Base-by-base conservation (phyloP, 805 yeast genomes). In the Myxozyma melibiosi region DNA sequence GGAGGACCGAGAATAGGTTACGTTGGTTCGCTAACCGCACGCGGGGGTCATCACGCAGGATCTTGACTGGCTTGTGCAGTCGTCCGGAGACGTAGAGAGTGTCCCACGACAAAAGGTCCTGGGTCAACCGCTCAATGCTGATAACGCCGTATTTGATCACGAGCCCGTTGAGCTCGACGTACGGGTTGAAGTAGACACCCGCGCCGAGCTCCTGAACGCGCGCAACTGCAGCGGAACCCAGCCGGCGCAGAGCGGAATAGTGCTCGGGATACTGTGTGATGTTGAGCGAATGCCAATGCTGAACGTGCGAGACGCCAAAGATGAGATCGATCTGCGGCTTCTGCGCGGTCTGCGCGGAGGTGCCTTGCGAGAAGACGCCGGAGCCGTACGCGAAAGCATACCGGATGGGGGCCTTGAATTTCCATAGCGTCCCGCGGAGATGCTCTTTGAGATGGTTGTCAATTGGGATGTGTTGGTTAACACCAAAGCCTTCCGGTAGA, bases 341-440 rank as follows among this genome's bases (percentile, higher is more conserved):
- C 11, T 70, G 18, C 42, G 45, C 30, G 16, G 48, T 7, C n/a
- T n/a, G 9, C 16, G 53, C 44, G 13, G 54, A 18, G 39, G 75
- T 72, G 3, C 84, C 85, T 70, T 92, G 99, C 35, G 82, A 78
- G 66, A 94, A 88, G 1, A 94, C 96, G 3, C 96, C 96, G 6
- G 96, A 87, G 1, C 99, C 99, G 71, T 92, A 92, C 0, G 97
- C 99, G 72, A 92, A 88, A 0, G 96, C 85, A 66, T 82, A 87
- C 52, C 83, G 75, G 13, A 90, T 80, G 0, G 94, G 91, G 0
- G 92, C 86, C 40, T 82, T 74, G 71, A 88, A 88, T 44, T 76
- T 74, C 71, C 80, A 71, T 37, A 85, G 66, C 2, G 86, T 77
- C 2, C 76, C 69, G 16, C 77, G 69, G 28, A 89, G 72, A 7